Conservation (phyloP, 768 basidiomycete species). For the Lentinula sp. region DNA sequence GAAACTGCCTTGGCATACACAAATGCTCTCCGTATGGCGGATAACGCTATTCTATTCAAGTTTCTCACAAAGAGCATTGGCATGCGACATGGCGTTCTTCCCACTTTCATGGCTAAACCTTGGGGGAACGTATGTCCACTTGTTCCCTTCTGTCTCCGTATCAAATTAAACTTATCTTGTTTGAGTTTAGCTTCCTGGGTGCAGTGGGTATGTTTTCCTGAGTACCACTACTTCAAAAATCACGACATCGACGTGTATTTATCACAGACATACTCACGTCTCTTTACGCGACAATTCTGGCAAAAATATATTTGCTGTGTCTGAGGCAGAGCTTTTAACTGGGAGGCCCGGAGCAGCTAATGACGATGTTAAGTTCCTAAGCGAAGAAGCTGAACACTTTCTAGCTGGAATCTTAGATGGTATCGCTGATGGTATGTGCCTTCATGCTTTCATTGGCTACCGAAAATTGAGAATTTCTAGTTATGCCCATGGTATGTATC, state of each 20-base stretch:
- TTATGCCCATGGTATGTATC: conserved; percentile 71
- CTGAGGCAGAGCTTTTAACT: conserved; percentile 47
- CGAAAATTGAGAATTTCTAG: conserved; percentile 24
- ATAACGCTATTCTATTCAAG: conserved; percentile 92
- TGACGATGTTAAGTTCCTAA: conserved; percentile 81
- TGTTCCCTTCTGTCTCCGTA: neutral
- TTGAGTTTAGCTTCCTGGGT: conserved; percentile 74
- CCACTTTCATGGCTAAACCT: conserved; percentile 98
- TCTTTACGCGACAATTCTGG: conserved; percentile 69
- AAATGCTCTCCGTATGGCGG: conserved; percentile 74
- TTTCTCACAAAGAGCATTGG: conserved; percentile 88
- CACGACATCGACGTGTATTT: neutral
- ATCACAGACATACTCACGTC: conserved; percentile 80
- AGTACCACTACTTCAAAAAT: neutral
- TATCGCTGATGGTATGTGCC: conserved; percentile 71
- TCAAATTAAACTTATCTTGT: neutral
- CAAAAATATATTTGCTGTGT: conserved; percentile 74
- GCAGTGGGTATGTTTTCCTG: conserved; percentile 67
- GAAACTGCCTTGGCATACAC: conserved; percentile 89
- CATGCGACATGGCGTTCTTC: conserved; percentile 81
- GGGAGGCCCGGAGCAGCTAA: conserved; percentile 70
- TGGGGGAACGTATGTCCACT: conserved; percentile 75
- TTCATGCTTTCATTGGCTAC: neutral
- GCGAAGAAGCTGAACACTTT: conserved; percentile 83
- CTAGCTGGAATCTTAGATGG: conserved; percentile 91